phyloP scores from a whole-genome alignment of 257 asterid species.

The Solanum ossicruentum region DNA sequence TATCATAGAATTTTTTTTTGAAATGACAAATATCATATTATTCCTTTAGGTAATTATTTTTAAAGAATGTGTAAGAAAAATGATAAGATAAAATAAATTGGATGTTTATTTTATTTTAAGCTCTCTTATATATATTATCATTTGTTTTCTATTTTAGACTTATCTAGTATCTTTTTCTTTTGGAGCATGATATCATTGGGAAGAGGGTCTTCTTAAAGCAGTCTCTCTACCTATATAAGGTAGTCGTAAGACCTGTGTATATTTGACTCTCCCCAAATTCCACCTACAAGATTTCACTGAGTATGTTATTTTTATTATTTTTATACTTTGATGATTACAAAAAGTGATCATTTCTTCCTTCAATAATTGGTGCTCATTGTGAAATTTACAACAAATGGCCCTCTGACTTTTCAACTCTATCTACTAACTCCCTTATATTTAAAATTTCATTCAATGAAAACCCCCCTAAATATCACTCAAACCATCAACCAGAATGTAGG shows the following conservation, averaged over 20 bases:
- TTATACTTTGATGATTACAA: background rate
- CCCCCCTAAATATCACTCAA: background rate
- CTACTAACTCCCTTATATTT: background rate
- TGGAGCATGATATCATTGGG: no score
- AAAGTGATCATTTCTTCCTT: background rate
- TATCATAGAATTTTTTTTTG: background rate
- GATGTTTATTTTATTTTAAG: background rate
- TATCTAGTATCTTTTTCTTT: no score
- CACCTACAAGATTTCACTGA: no score
- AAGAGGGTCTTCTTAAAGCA: no score
- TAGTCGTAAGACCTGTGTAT: no score
- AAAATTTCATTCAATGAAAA: background rate
- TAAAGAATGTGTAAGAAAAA: background rate
- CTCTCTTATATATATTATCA: no score
- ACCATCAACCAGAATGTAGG: background rate
- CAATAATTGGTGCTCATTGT: conserved; percentile 2
- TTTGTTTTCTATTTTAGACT: no score
- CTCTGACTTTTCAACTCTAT: background rate
- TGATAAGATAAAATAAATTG: background rate
- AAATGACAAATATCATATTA: background rate
- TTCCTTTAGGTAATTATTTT: background rate
- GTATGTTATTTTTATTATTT: no score
- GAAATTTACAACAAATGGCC: background rate
- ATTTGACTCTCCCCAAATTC: no score
- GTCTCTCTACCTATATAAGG: no score